Base-by-base conservation (phyloP, 495 filamentous ascomycete genomes). In the Penicillium soppii region DNA sequence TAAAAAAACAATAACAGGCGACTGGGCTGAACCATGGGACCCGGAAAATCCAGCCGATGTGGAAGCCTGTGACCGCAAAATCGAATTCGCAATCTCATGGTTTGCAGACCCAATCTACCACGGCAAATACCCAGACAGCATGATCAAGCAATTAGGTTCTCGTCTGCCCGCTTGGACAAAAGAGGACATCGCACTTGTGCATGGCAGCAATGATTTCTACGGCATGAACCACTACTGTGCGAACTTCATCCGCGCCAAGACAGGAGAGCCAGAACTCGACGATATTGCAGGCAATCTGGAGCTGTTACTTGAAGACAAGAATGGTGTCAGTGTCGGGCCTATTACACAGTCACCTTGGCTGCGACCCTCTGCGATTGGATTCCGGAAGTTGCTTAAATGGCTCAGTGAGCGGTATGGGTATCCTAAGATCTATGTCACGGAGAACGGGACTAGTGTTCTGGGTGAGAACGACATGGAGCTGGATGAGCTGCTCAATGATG, bases 201-300 rank as follows among this genome's bases (percentile, higher is more conserved):
- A 86, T 43, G 87, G 86, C 33, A 87, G 83, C 65, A 90, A 89
- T 63, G 86, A 90, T 70, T 90, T 90, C 66, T 89, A 90, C 69
- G 86, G 87, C 54, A 89, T 90, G 86, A 90, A 90, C 75, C 86
- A 89, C 74, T 90, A 91, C 76, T 89, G 87, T 47, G 84, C 86
- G 59, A 87, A 89, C 77, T 91, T 86, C 73, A 84, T 91, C 72
- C 84, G 82, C 63, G 84, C 89, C 70, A 82, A 83, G 66, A 77
- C 74, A 4, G 73, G 73, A 9, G 70, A 75, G 32, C 65, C 87
- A 3, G 77, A 82, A 0, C 63, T 66, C 21, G 77, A 87, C 41
- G 88, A 91, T 68, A 83, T 83, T 70, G 74, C 80, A 3, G 88
- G 88, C 37, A 85, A 90, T 67, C 71, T 91, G 32, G 82, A 88